Evolutionary conservation across 2,329 filamentous ascomycete genomes (phyloP).

Genomic region (Beauveria medogensis): DNA sequence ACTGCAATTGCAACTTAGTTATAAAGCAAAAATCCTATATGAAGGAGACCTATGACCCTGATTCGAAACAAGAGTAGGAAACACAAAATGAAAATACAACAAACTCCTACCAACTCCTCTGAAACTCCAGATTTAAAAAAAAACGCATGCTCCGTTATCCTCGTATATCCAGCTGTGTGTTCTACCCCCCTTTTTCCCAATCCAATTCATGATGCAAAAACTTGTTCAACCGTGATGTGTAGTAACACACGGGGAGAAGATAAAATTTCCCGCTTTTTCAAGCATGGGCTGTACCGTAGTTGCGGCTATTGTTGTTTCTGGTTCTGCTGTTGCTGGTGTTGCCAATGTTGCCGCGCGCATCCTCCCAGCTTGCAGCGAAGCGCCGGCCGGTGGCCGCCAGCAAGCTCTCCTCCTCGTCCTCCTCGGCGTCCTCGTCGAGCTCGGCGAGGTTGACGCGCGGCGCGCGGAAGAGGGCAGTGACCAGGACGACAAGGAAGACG

Average conservation of each 20-base stretch:
- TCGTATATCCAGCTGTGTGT: background rate
- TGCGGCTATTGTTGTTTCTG: background rate
- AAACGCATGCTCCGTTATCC: background rate
- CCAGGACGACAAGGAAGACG: slow-evolving; percentile 73
- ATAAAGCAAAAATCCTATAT: background rate
- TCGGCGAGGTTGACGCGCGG: slow-evolving; percentile 69
- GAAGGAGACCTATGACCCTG: background rate
- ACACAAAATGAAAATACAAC: background rate
- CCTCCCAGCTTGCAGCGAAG: slow-evolving; percentile 82
- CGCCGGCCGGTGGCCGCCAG: slow-evolving; percentile 74
- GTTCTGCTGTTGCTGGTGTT: background rate
- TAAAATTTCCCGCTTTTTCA: background rate
- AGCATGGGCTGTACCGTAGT: background rate
- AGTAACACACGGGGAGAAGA: background rate
- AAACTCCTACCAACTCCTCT: background rate
- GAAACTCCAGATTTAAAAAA: background rate
- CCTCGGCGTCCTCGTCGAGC: slow-evolving; percentile 81
- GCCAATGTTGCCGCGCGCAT: slow-evolving; percentile 54
- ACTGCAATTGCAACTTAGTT: too few relatives aligned
- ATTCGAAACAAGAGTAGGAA: background rate
- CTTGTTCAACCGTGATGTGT: background rate
- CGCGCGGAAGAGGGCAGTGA: slow-evolving; percentile 71
- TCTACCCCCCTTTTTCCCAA: background rate
- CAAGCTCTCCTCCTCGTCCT: slow-evolving; percentile 87
- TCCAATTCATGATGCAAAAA: background rate